A percentile compares a stretch with the other conserved stretches of the same genome.
Conservation (phyloP, 2,329 filamentous ascomycete species). For the Shiraia sp. region DNA sequence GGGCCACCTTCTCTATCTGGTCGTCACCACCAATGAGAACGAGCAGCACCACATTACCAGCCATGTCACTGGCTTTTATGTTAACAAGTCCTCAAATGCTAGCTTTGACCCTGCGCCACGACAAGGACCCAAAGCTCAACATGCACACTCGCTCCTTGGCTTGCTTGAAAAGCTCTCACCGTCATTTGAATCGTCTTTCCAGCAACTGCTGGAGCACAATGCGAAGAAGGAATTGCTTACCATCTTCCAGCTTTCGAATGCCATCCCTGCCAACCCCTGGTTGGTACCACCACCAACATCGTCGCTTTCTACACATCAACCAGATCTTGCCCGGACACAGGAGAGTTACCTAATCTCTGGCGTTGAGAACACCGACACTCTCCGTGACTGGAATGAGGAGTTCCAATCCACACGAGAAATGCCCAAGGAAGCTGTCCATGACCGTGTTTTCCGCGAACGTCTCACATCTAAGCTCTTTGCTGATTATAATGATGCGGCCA, state of each 20-base stretch:
- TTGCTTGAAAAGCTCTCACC: conserved; percentile 79
- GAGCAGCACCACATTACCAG: conserved; percentile 94
- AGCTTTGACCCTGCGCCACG: conserved; percentile 93
- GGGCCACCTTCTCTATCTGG: conserved; percentile 89
- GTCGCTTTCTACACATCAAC: conserved; percentile 68
- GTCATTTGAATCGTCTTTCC: conserved; percentile 77
- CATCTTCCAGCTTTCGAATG: conserved; percentile 94
- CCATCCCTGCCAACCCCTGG: conserved; percentile 91
- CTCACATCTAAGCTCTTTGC: conserved; percentile 95
- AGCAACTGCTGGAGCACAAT: conserved; percentile 80
- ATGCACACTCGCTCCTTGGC: conserved; percentile 83
- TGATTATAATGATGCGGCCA: conserved; percentile 95
- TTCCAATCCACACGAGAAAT: conserved; percentile 96
- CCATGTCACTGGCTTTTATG: conserved; percentile 92
- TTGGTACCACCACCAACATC: conserved; percentile 73
- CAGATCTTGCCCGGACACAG: conserved; percentile 87
- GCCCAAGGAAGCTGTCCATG: conserved; percentile 90
- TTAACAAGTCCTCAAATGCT: conserved; percentile 93
- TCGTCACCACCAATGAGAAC: conserved; percentile 88
- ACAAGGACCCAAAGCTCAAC: conserved; percentile 73
- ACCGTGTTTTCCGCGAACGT: conserved; percentile 92
- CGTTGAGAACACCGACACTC: conserved; percentile 88
- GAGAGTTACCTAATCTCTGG: conserved; percentile 90
- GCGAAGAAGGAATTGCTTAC: conserved; percentile 84
- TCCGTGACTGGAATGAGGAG: conserved; percentile 98